phyloP scores from a whole-genome alignment of 352 stramenopile genomes.

The Phytophthora agathidicida region DNA sequence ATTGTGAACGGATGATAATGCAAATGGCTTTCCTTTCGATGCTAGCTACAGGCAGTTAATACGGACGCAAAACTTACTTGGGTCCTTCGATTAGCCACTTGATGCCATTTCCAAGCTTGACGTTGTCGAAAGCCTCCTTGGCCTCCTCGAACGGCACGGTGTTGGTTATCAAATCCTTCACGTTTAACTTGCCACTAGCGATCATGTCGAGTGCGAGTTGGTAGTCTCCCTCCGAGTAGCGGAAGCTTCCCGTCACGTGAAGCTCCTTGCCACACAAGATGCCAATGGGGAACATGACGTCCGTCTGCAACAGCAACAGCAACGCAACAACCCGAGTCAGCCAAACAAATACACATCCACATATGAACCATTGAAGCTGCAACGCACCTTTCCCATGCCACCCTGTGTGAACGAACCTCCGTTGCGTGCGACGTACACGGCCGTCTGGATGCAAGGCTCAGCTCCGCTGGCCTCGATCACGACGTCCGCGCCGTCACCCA shows the following conservation, averaged over 20 bases:
- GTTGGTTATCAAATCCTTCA: slow-evolving; percentile 34
- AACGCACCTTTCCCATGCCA: slow-evolving; percentile 30
- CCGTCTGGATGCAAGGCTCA: slow-evolving; percentile 32
- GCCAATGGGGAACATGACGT: slow-evolving; percentile 34
- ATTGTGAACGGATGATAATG: slow-evolving; percentile 9
- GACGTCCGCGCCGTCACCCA: slow-evolving; percentile 32
- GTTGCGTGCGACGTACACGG: slow-evolving; percentile 29
- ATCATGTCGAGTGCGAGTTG: slow-evolving; percentile 34
- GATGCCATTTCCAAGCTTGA: slow-evolving; percentile 35
- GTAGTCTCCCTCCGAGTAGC: slow-evolving; percentile 37
- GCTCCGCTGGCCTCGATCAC: slow-evolving; percentile 36
- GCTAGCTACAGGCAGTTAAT: no score
- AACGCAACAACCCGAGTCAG: not conserved
- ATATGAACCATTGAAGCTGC: no score
- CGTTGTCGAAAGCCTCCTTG: slow-evolving; percentile 37
- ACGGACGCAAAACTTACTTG: slow-evolving; percentile 8
- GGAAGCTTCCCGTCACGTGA: slow-evolving; percentile 36
- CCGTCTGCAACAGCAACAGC: slow-evolving; percentile 4
- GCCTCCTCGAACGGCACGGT: slow-evolving; percentile 36
- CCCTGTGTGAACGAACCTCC: slow-evolving; percentile 29
- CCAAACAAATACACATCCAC: no score
- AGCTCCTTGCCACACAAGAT: slow-evolving; percentile 36
- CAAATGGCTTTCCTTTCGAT: not conserved
- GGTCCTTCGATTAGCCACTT: slow-evolving; percentile 46
- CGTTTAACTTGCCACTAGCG: slow-evolving; percentile 28